Evolutionary conservation across 2,329 filamentous ascomycete species (phyloP).

Genomic region (Fusarium foetens): DNA sequence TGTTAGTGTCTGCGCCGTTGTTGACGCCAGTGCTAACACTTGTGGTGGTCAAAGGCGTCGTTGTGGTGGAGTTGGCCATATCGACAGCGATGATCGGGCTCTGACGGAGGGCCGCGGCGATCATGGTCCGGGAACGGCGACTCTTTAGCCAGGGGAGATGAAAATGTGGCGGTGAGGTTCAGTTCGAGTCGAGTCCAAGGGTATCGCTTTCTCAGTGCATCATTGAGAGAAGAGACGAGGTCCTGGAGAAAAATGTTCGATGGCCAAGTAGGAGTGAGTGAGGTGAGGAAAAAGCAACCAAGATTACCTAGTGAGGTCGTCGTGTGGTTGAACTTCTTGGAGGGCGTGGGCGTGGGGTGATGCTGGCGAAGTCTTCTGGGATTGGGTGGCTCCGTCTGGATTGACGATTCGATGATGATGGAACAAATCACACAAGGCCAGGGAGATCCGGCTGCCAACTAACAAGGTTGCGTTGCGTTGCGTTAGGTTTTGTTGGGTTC

Average conservation of each 20-base stretch:
- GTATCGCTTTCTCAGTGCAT: slow-evolving; percentile 34
- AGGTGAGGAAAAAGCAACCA: background rate
- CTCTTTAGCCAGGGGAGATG: slow-evolving; percentile 19
- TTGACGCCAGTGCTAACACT: slow-evolving; percentile 28
- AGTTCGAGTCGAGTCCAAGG: slow-evolving; percentile 16
- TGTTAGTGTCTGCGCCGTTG: slow-evolving; percentile 21
- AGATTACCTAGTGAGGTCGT: slow-evolving; percentile 6
- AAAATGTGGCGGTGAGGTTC: slow-evolving; percentile 23
- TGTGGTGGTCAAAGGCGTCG: slow-evolving; percentile 25
- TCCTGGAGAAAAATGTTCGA: background rate
- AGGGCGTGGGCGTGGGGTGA: slow-evolving; percentile 28
- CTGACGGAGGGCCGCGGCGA: slow-evolving; percentile 28
- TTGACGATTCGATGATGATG: slow-evolving; percentile 29
- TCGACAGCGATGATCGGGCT: slow-evolving; percentile 33
- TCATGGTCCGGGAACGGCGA: slow-evolving; percentile 27
- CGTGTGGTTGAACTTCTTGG: slow-evolving; percentile 11
- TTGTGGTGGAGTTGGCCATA: slow-evolving; percentile 36
- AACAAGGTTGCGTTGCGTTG: background rate
- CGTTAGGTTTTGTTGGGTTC: background rate
- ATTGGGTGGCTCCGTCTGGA: slow-evolving; percentile 14
- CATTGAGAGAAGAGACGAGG: slow-evolving; percentile 22
- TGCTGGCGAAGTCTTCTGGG: slow-evolving; percentile 14
- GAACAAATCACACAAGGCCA: slow-evolving; percentile 10
- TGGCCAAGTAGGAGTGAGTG: background rate
- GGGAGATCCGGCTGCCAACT: slow-evolving; percentile 16